phyloP scores from a whole-genome alignment of 2,329 filamentous ascomycete genomes.

The Aspergillus pseudotamarii region DNA sequence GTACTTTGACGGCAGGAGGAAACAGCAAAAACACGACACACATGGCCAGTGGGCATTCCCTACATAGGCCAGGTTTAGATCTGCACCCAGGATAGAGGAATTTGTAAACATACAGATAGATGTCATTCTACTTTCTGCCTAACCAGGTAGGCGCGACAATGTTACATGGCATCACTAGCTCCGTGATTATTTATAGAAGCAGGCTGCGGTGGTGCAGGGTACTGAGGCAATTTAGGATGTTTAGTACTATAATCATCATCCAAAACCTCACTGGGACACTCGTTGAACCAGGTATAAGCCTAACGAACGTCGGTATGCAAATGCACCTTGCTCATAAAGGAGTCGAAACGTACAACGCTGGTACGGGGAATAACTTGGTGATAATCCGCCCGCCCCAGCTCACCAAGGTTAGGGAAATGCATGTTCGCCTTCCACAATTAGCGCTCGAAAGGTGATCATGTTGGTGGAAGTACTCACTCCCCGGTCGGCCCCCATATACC shows the following conservation, averaged over 20 bases:
- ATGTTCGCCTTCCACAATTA: neutral
- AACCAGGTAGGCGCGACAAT: neutral
- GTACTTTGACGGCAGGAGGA: neutral
- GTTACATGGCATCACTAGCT: neutral
- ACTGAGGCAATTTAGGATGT: neutral
- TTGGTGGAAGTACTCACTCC: neutral
- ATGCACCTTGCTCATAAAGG: neutral
- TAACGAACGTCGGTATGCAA: neutral
- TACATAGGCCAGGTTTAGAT: neutral
- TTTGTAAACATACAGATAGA: neutral
- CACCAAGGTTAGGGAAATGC: neutral
- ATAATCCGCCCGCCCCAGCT: neutral
- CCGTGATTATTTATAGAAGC: neutral
- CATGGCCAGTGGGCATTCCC: too few species aligned
- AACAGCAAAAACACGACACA: neutral
- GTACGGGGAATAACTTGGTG: slow-evolving; percentile 15
- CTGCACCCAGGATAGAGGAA: too few species aligned
- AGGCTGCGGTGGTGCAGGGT: neutral
- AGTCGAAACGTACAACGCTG: slow-evolving; percentile 26
- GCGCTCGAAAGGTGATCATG: neutral
- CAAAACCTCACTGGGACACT: neutral
- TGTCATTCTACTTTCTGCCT: neutral
- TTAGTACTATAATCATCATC: neutral
- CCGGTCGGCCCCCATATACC: neutral
- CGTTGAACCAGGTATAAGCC: slow-evolving; percentile 1